Conservation (phyloP, 192 early-diverging fungal species). For the Linnemannia zychae region DNA sequence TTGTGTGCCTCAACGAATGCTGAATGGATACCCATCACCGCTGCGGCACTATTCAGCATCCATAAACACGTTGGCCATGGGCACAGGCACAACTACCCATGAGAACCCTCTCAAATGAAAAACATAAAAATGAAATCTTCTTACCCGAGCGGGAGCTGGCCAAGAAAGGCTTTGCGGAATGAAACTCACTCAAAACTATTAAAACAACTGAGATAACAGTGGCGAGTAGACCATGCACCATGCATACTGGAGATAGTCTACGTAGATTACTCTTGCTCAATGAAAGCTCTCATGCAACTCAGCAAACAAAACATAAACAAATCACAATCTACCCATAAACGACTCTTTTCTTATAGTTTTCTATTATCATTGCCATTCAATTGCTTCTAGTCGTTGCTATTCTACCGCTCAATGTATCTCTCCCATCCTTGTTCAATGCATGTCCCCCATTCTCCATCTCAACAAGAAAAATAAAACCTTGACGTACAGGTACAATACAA, state of each 20-base stretch:
- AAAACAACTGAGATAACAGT: background rate
- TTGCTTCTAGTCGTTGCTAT: background rate
- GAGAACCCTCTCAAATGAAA: too few relatives aligned
- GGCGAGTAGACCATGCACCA: background rate
- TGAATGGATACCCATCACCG: too few relatives aligned
- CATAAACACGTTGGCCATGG: too few relatives aligned
- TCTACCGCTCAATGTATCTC: background rate
- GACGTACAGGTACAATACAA: background rate
- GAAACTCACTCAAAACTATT: background rate
- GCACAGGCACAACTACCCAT: too few relatives aligned
- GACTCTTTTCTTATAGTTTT: background rate
- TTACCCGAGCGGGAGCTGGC: background rate
- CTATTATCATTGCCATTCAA: background rate
- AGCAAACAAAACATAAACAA: background rate
- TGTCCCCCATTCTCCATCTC: background rate
- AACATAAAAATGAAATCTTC: too few relatives aligned
- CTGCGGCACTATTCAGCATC: too few relatives aligned
- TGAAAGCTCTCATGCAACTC: background rate
- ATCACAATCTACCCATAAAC: background rate
- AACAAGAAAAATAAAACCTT: background rate
- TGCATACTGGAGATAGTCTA: background rate
- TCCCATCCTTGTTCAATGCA: background rate
- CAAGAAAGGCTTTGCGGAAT: slow-evolving; percentile 9
- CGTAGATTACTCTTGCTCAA: background rate
- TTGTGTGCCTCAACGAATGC: background rate